phyloP scores from a whole-genome alignment of 1,284 basidiomycete species.

The Ceratobasidium papillatum region DNA sequence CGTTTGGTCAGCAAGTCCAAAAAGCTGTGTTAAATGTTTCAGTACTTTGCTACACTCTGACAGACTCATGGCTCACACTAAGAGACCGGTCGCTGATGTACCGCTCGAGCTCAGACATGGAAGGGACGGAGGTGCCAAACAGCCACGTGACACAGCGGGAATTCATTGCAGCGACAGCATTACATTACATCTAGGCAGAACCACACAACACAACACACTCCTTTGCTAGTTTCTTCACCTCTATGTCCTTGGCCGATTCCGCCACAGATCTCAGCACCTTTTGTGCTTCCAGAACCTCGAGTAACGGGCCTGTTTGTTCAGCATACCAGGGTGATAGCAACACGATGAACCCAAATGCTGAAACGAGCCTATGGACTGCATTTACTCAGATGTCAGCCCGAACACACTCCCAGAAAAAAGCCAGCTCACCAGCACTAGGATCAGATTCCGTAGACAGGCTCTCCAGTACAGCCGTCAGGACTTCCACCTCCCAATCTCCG shows the following conservation, averaged over 20 bases:
- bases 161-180: background rate
- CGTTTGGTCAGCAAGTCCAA: constrained; percentile 82
- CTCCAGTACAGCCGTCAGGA: constrained; percentile 80
- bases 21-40: constrained; percentile 61
- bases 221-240: constrained; percentile 16
- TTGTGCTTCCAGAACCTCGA: constrained; percentile 75
- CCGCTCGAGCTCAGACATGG: constrained; percentile 63
- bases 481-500: constrained; percentile 85
- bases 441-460: constrained; percentile 72
- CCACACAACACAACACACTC: constrained; percentile 30
- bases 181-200: constrained; percentile 6
- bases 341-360: constrained; percentile 75
- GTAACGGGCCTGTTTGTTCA: constrained; percentile 63
- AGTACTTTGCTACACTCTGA: background rate
- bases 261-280: constrained; percentile 56
- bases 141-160: background rate
- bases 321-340: constrained; percentile 64
- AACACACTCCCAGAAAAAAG: background rate
- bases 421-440: constrained; percentile 76
- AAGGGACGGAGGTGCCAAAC: background rate
- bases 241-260: constrained; percentile 40
- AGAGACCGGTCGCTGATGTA: constrained; percentile 90
- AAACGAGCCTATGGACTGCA: constrained; percentile 79
- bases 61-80: constrained; percentile 60
- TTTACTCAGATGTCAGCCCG: constrained; percentile 20